Percentiles rank a stretch among this genome's conserved stretches.
Evolutionary conservation across 164 flowering plant species (phyloP).

Genomic region (Vitis cinerea): DNA sequence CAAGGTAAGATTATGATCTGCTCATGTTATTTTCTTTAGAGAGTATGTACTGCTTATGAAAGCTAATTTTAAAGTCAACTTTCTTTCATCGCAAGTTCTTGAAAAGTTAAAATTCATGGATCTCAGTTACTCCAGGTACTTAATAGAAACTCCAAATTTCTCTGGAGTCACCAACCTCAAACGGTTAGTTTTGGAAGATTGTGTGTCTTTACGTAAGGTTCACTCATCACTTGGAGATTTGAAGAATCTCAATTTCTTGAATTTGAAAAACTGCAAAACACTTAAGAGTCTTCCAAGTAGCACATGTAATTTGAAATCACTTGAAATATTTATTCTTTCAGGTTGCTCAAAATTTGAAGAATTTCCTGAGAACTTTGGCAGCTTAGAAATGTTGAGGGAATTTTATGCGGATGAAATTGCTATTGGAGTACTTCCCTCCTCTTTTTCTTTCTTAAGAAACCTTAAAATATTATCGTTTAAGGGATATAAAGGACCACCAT

Average conservation of each 20-base stretch:
- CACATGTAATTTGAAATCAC: neutral
- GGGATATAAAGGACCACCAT: neutral
- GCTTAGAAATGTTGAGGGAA: too few species aligned
- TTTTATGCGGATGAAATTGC: too few species aligned
- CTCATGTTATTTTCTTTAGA: neutral
- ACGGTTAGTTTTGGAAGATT: conserved; percentile 6
- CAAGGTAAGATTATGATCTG: neutral
- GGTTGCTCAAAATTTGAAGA: too few species aligned
- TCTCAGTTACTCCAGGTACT: conserved; percentile 3
- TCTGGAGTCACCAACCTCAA: conserved; percentile 4
- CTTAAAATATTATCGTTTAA: too few species aligned
- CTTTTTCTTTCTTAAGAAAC: too few species aligned
- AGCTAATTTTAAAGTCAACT: too few species aligned
- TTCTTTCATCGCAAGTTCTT: neutral
- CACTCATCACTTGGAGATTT: conserved; percentile 15
- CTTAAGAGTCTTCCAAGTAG: conserved; percentile 11
- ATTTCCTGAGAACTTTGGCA: too few species aligned
- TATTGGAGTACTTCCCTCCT: too few species aligned
- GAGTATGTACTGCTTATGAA: neutral
- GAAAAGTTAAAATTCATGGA: conserved; percentile 12
- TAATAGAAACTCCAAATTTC: conserved; percentile 9
- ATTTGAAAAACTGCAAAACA: conserved; percentile 9
- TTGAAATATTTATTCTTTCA: neutral
- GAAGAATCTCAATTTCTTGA: neutral
- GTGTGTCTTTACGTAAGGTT: conserved; percentile 14